Base-by-base conservation (phyloP, 2,329 filamentous ascomycete species). In the Monosporascus cannonballus region DNA sequence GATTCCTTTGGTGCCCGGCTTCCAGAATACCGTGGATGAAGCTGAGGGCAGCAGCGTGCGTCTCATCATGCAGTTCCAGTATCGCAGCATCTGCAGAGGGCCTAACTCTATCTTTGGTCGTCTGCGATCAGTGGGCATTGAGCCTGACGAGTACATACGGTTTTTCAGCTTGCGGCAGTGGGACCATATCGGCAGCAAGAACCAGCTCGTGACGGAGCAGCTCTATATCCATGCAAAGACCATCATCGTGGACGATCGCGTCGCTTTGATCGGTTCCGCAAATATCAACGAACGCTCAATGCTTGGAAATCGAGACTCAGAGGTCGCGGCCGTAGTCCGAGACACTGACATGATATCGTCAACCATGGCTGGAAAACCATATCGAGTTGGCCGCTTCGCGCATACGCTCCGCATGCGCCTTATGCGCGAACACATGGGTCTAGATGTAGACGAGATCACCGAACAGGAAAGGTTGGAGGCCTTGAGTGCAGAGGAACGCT, bases 241-340 rank as follows among this genome's bases (percentile, higher is more conserved):
- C 59, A 97, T 97, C 77, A 81, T 99, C 52, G 93, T 96, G 4
- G 94, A 99, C 69, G 94, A 99, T 65, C 84, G 93, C 36, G 84
- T 94, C 53, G 93, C 87, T 20, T 85, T 99, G 56, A 99, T 99
- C 62, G 94, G 94, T 18, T 97, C 93, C 46, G 94, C 94, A 50
- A 99, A 99, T 67, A 97, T 99, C 76, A 99, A 99, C 64, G 94
- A 99, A 70, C 85, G 94, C 46, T 97, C 93, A 6, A 91, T 97
- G 90, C 71, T 96, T 56, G 94, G 94, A 8, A 87, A 83, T 48
- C 84, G 94, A 63, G 94, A 99, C 69, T 96, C 93, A 0, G 94
- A 99, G 71, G 85, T 89, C 56, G 94, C 93, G 5, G 87, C 92
- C 6, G 81, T 97, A 44, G 89, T 99, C 42, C 84, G 93, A 50